Percentiles rank a stretch among this genome's conserved stretches.
Conservation (phyloP, 1,139 yeast species). For the Yamadazyma diddensiae region DNA sequence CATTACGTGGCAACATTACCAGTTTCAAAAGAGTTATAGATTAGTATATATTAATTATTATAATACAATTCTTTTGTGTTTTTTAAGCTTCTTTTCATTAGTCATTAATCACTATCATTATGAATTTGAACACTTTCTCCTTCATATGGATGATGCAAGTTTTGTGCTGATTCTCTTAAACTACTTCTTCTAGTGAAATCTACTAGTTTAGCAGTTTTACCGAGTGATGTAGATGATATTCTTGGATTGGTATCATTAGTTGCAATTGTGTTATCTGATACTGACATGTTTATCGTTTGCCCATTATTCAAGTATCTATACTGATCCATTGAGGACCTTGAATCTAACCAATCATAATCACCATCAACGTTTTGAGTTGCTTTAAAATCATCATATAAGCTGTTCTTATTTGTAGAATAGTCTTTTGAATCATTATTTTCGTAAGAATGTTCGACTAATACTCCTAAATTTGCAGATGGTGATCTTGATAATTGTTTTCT, state of each 20-base stretch:
- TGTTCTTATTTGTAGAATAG: conserved; percentile 15
- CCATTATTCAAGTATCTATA: conserved; percentile 15
- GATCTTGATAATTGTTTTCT: conserved; percentile 21
- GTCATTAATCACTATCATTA: conserved; percentile 24
- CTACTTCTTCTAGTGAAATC: conserved; percentile 52
- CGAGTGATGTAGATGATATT: conserved; percentile 18
- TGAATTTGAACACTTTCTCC: conserved; percentile 40
- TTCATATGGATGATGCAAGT: conserved; percentile 19
- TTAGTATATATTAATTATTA: conserved; percentile 1
- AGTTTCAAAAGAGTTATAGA: conserved; percentile 7
- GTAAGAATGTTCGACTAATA: conserved; percentile 24
- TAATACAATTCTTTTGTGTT: not conserved
- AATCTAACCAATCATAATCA: conserved; percentile 26
- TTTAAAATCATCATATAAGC: conserved; percentile 26
- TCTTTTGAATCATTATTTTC: conserved; percentile 30
- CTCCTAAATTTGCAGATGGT: conserved; percentile 28
- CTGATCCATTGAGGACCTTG: conserved; percentile 10
- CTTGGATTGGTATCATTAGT: conserved; percentile 10
- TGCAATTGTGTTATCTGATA: conserved; percentile 11
- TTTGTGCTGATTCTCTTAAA: conserved; percentile 36
- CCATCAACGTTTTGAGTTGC: conserved; percentile 27
- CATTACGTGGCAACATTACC: conserved; percentile 53
- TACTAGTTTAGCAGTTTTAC: conserved; percentile 44
- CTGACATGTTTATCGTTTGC: conserved; percentile 12
- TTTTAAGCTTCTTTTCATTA: not conserved